These are phyloP conservation scores for Gloeostereum incarnatum DNA, from an alignment of 768 basidiomycete genomes.

Conservation along the genomic window DNA sequence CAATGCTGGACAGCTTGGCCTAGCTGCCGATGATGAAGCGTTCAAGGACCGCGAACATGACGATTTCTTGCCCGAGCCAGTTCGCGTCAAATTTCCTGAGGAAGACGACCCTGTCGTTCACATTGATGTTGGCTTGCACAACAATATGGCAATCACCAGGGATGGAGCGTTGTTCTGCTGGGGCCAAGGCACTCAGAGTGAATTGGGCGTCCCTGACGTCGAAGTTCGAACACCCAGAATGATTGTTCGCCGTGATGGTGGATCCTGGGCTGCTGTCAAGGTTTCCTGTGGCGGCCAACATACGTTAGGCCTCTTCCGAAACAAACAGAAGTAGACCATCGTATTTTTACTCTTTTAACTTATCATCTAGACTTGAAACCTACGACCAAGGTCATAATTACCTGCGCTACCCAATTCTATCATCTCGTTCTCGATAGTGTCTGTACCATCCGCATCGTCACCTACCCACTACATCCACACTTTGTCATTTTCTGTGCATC, in stretches of 20 bases:
- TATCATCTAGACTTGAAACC: conserved; percentile 9
- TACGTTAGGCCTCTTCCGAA: conserved; percentile 34
- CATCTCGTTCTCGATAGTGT: neutral
- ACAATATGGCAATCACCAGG: conserved; percentile 38
- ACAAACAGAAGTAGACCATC: conserved; percentile 20
- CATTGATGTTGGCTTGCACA: conserved; percentile 38
- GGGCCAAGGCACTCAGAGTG: conserved; percentile 40
- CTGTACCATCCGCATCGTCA: neutral
- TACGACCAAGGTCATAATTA: conserved; percentile 13
- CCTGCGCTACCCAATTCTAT: neutral
- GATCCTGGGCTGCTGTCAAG: conserved; percentile 29
- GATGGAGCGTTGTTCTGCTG: conserved; percentile 38
- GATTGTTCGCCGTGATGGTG: conserved; percentile 39
- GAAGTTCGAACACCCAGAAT: conserved; percentile 32
- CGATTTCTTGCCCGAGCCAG: conserved; percentile 36
- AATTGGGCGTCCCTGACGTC: conserved; percentile 32
- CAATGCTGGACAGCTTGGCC: conserved; percentile 9
- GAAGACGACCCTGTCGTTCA: conserved; percentile 30
- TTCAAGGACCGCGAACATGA: conserved; percentile 13
- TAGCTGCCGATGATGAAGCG: conserved; percentile 8
- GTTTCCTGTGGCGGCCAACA: conserved; percentile 46
- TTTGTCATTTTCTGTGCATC: too few species aligned
- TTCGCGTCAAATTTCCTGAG: conserved; percentile 33
- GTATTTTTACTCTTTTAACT: conserved; percentile 7
- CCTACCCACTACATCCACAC: too few species aligned